Conservation (phyloP, 2,329 filamentous ascomycete species). For the Alternaria brassicae region DNA sequence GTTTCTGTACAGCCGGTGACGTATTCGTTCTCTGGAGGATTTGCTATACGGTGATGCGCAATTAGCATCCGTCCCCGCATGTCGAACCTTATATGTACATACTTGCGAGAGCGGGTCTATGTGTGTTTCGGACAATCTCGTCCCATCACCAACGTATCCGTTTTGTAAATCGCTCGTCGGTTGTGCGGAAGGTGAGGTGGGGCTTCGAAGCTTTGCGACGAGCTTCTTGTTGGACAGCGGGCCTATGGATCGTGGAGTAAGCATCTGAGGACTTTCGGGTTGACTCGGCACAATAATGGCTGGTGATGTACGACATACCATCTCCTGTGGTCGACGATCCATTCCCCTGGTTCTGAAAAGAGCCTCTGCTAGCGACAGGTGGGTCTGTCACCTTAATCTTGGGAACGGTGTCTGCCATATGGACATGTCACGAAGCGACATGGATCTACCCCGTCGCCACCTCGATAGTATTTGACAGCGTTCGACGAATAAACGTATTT, state of each 20-base stretch:
- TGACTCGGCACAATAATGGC: neutral
- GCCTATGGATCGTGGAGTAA: constrained; percentile 27
- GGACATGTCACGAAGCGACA: constrained; percentile 22
- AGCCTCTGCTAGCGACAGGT: constrained; percentile 41
- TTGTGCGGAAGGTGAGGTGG: constrained; percentile 28
- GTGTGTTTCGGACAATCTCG: constrained; percentile 47
- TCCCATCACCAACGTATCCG: constrained; percentile 24
- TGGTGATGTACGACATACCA: constrained; percentile 26
- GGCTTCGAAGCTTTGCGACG: constrained; percentile 35
- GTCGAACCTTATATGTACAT: constrained; percentile 41
- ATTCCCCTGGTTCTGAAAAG: constrained; percentile 40
- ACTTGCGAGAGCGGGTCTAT: constrained; percentile 75
- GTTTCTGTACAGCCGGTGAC: constrained; percentile 63
- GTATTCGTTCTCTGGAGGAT: constrained; percentile 72
- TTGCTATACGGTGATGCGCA: constrained; percentile 50
- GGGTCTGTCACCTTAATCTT: constrained; percentile 56
- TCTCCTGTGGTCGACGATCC: constrained; percentile 33
- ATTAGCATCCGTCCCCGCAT: constrained; percentile 20
- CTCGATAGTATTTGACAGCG: neutral
- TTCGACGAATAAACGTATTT: neutral
- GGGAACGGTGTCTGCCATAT: constrained; percentile 51
- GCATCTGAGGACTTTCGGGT: constrained; percentile 12
- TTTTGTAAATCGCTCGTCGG: constrained; percentile 29
- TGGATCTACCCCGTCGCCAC: constrained; percentile 14
- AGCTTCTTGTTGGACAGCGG: constrained; percentile 38